Evolutionary conservation across 1,139 yeast species (phyloP), one percentile per base, ranked within the genome.

Genomic region (Saccharomycopsis hybrid): DNA sequence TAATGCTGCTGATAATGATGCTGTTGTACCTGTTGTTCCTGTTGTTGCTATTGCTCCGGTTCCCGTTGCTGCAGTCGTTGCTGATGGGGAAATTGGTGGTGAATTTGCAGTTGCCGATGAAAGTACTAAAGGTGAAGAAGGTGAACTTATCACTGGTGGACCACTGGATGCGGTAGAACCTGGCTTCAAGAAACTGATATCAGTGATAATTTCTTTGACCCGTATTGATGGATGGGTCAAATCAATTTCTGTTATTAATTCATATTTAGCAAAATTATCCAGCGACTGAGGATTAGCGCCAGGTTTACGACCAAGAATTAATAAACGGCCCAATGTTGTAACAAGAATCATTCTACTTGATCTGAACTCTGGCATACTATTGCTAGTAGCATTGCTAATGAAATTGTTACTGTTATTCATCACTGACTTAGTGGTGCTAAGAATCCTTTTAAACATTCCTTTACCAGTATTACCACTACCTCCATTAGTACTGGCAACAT

Each of bases 321-420:
- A 64, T 0, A 74, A 77, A 50, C 86, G 65, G 2, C 85, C 86
- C 58, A 71, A 74, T 0, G 77, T 68, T 1, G 86, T 81, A 1
- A 79, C 65, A 25, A 80, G 57, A 58, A 79, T 59, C 0, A 80
- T 72, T 55, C 83, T 58, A 8, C 53, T 55, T 41, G 59, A 62
- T 28, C 55, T 54, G 4, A 53, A 57, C 18, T 60, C 62, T 28
- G 43, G 8, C 9, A 4, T 4, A 5, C 55, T 59, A 35, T 41
- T 33, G 13, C 13, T n/a, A 29, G 11, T 44, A 11, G 8, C 18
- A 7, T 24, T 41, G 27, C 13, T 25, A 36, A n/a, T 35, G 11
- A 11, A 11, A 11, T 18, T 3, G 41, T n/a, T 18, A 31, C 44
- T 36, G n/a, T 37, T 32, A 32, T 5, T 41, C 30, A 48, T 36